phyloP scores from a whole-genome alignment of 1,284 basidiomycete genomes.

The Apiotrichum mycotoxinovorans region DNA sequence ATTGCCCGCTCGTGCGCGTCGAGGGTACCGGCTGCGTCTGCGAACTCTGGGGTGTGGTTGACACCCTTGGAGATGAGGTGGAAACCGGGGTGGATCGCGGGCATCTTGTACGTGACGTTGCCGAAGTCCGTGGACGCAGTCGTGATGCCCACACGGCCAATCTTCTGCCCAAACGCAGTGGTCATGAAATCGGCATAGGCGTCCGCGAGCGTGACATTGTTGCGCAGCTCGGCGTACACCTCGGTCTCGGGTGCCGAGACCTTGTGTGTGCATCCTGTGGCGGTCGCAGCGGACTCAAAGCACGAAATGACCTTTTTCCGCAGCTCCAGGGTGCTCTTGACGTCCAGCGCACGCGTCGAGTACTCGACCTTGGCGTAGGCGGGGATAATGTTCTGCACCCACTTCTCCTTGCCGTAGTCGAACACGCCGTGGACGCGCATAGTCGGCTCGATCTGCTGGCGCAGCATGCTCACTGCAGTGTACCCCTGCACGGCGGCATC shows the following conservation, averaged over 20 bases:
- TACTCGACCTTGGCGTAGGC: constrained; percentile 35
- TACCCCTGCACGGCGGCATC: constrained; percentile 52
- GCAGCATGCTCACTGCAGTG: constrained; percentile 49
- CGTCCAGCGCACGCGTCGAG: constrained; percentile 41
- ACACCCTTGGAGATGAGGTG: constrained; percentile 9
- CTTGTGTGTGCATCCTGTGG: constrained; percentile 27
- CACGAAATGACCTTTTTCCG: constrained; percentile 26
- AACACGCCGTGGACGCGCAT: constrained; percentile 50
- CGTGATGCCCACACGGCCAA: constrained; percentile 22
- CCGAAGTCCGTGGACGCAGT: constrained; percentile 35
- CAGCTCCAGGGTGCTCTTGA: constrained; percentile 24
- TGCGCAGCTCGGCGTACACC: constrained; percentile 32
- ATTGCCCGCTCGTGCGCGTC: constrained; percentile 37
- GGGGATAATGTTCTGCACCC: constrained; percentile 43
- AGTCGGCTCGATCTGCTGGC: constrained; percentile 49
- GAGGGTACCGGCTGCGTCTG: constrained; percentile 25
- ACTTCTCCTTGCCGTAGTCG: constrained; percentile 36
- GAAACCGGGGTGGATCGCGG: constrained; percentile 26
- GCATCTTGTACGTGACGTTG: constrained; percentile 27
- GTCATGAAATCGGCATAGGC: constrained; percentile 31
- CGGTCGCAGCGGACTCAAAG: constrained; percentile 26
- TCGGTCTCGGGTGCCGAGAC: constrained; percentile 19
- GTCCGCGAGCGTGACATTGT: constrained; percentile 23
- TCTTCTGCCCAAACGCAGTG: constrained; percentile 22
- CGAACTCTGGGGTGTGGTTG: constrained; percentile 34